Evolutionary conservation across 2,329 filamentous ascomycete genomes (phyloP), one percentile per base, ranked within the genome.

Genomic region (Colletotrichum lupini): DNA sequence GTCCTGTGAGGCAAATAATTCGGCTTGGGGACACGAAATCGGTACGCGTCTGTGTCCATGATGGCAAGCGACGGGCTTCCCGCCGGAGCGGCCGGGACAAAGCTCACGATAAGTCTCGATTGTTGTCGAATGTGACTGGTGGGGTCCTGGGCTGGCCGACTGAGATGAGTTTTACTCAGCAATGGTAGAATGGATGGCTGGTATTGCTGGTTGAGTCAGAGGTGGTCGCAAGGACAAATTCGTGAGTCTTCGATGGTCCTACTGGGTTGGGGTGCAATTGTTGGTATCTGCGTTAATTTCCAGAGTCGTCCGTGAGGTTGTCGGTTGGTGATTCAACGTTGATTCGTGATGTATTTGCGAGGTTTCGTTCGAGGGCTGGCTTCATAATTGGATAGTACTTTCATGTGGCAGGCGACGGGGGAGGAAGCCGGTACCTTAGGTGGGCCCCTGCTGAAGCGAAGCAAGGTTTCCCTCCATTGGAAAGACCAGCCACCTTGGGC

Each of bases 1-100:
- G 84, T 78, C 74, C 86, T 87, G 79, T 90, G 88, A 57, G 89
- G 89, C 12, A 91, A 83, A 76, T 91, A 91, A 79, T 91, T 91
- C 49, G 89, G 88, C 78, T 87, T 90, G 46, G 89, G 89, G 8
- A 87, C 85, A 77, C 87, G 85, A 75, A 87, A 87, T 74, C 84
- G 83, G 82, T 90, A 90, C 52, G 78, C 57, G 42, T 63, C 30
- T 42, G 63, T 46, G 30, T 74, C 68, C 68, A 72, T 74, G 62
- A 9, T 73, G 60, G 46, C 24, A 12, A 14, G 66, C 46, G 56
- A 70, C 70, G 70, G 67, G 6, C 65, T n/a, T 55, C 57, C 70
- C 70, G 70, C 58, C 70, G 32, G 37, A 37, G 59, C 58, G 59
- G 52, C 69, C 69, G 58, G 59, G 52, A 46, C 49, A 11, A 30